Evolutionary conservation across 2,329 filamentous ascomycete species (phyloP).

Genomic region (Periglandula ipomoeae): DNA sequence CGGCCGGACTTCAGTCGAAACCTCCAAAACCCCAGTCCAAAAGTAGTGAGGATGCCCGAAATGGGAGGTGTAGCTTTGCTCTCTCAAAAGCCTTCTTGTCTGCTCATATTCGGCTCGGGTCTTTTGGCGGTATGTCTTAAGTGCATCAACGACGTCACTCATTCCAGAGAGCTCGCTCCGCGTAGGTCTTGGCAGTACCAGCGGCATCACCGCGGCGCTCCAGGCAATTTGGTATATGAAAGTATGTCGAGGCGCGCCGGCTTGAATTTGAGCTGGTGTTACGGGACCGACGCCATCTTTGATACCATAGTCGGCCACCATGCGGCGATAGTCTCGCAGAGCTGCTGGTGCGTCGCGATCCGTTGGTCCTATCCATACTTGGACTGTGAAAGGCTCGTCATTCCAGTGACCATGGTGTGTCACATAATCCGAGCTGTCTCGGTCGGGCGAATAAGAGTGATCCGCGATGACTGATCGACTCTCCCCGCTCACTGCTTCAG

Average conservation of each 20-base stretch:
- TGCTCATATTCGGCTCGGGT: conserved; percentile 21
- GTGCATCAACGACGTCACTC: conserved; percentile 32
- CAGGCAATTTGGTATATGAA: conserved; percentile 44
- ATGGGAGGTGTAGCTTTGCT: conserved; percentile 5
- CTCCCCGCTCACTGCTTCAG: conserved; percentile 1
- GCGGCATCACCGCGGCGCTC: conserved; percentile 37
- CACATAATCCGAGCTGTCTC: conserved; percentile 15
- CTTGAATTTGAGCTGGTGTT: conserved; percentile 38
- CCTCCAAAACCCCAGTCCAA: conserved; percentile 31
- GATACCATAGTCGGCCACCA: conserved; percentile 28
- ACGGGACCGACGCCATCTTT: conserved; percentile 33
- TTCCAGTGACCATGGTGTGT: conserved; percentile 17
- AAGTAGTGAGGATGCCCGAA: conserved; percentile 23
- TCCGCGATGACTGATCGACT: not conserved
- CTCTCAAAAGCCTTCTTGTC: conserved; percentile 10
- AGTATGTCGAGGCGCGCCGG: conserved; percentile 36
- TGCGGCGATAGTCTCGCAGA: conserved; percentile 38
- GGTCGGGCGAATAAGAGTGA: conserved; percentile 6
- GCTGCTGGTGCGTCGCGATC: conserved; percentile 24
- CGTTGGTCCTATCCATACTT: conserved; percentile 40
- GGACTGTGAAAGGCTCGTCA: conserved; percentile 14
- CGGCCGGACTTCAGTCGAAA: conserved; percentile 12
- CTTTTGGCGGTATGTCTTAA: conserved; percentile 29
- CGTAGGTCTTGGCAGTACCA: conserved; percentile 18
- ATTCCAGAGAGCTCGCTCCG: conserved; percentile 25